Conservation (phyloP, 352 stramenopile species). For the Globisporangium nunn region DNA sequence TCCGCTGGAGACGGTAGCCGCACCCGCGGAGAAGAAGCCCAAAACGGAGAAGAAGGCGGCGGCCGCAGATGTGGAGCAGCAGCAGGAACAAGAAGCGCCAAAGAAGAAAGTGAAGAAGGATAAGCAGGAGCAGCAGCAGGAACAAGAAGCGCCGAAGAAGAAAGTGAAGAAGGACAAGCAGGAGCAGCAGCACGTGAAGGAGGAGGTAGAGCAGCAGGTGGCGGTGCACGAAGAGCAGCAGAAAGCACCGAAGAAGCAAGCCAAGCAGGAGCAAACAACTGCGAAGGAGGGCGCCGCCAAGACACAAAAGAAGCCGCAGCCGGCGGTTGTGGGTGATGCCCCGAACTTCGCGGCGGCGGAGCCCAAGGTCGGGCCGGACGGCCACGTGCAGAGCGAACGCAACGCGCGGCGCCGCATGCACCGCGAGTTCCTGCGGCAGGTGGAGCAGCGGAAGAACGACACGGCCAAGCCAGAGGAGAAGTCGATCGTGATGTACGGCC, state of each 20-base stretch:
- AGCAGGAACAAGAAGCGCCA: slow-evolving; percentile 19
- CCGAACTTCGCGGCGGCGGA: slow-evolving; percentile 8
- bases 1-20: slow-evolving; percentile 3
- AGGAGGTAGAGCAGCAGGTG: slow-evolving; percentile 5
- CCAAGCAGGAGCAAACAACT: not conserved
- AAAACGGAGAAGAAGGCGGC: slow-evolving; percentile 12
- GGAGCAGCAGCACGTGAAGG: slow-evolving; percentile 14
- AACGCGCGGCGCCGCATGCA: slow-evolving; percentile 73
- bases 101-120: slow-evolving; percentile 14
- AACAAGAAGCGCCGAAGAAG: slow-evolving; percentile 7
- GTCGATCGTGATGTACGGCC: slow-evolving; percentile 66
- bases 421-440: slow-evolving; percentile 67
- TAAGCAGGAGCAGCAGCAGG: slow-evolving; percentile 6
- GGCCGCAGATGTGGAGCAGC: slow-evolving; percentile 5
- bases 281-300: slow-evolving; percentile 11
- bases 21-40: slow-evolving; percentile 12
- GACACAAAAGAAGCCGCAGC: slow-evolving; percentile 6
- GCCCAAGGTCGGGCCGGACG: slow-evolving; percentile 11
- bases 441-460: slow-evolving; percentile 56
- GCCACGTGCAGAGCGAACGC: slow-evolving; percentile 64
- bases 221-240: slow-evolving; percentile 1
- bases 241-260: not conserved
- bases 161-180: slow-evolving; percentile 23
- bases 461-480: slow-evolving; percentile 47
- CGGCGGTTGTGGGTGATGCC: slow-evolving; percentile 6